Evolutionary conservation across 805 yeast genomes (phyloP).

Genomic region (Suhomyces sp.): DNA sequence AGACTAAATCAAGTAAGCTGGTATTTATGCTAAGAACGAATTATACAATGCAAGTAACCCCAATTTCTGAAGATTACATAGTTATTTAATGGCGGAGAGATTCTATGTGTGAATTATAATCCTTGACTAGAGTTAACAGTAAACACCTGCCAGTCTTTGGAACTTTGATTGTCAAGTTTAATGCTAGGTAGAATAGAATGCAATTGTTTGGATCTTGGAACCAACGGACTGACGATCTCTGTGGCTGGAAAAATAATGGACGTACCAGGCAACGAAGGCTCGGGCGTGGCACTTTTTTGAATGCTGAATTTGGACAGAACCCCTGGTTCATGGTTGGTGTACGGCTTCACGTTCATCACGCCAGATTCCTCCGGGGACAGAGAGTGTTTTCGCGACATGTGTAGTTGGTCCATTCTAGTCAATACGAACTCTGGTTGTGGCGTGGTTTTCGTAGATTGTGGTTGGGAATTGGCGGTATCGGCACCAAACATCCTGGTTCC

Average conservation of each 20-base stretch:
- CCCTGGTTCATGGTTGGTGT: conserved; percentile 6
- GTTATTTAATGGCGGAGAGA: background rate
- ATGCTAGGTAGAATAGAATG: background rate
- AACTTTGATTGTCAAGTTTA: conserved; percentile 3
- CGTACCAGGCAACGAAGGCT: conserved; percentile 6
- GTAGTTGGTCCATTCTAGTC: background rate
- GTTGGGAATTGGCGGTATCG: background rate
- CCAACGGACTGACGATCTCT: background rate
- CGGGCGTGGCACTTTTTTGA: background rate
- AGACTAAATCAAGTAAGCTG: too few relatives aligned
- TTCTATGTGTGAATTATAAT: background rate
- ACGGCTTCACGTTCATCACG: conserved; percentile 7
- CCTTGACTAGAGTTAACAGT: background rate
- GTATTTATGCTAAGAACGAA: background rate
- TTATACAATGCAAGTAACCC: background rate
- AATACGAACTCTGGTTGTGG: background rate
- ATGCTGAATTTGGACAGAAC: conserved; percentile 5
- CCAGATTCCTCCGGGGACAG: background rate
- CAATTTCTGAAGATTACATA: background rate
- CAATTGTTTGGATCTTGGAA: background rate
- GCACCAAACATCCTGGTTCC: conserved; percentile 5
- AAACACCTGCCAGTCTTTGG: conserved; percentile 9
- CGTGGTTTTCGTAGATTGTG: background rate
- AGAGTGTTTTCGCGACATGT: background rate
- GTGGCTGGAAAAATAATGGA: conserved; percentile 6